Percentiles rank a stretch among this genome's conserved stretches.
phyloP scores from a whole-genome alignment of 2,329 filamentous ascomycete genomes.

The Penicillium sp. region DNA sequence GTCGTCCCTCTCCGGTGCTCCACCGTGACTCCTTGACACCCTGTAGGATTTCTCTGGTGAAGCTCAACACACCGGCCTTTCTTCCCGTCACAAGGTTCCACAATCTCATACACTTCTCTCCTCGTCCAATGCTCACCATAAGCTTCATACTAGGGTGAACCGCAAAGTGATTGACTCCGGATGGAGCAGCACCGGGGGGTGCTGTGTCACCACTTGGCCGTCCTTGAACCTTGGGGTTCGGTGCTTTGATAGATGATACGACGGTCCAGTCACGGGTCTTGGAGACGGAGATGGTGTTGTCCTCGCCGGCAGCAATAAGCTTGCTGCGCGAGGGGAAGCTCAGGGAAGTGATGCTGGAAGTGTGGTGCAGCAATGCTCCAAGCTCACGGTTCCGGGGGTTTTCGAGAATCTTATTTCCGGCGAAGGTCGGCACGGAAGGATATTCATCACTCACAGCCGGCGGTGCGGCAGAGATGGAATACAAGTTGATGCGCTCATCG shows the following conservation, averaged over 20 bases:
- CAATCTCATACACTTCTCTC: constrained; percentile 86
- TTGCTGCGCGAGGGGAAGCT: constrained; percentile 84
- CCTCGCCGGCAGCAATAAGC: constrained; percentile 82
- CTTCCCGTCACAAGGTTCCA: constrained; percentile 98
- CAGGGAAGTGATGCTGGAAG: constrained; percentile 76
- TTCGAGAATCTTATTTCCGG: constrained; percentile 74
- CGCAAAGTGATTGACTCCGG: constrained; percentile 92
- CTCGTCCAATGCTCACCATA: constrained; percentile 89
- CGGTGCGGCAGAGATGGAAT: constrained; percentile 76
- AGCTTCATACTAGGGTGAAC: constrained; percentile 96
- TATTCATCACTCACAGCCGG: constrained; percentile 59
- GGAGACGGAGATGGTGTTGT: constrained; percentile 87
- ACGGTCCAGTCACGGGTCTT: constrained; percentile 87
- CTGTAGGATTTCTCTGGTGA: constrained; percentile 70
- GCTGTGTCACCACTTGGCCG: constrained; percentile 90
- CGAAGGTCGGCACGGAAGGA: constrained; percentile 65
- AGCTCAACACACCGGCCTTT: constrained; percentile 90
- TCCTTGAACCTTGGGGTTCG: constrained; percentile 76
- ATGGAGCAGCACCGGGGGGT: constrained; percentile 73
- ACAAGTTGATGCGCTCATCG: constrained; percentile 93
- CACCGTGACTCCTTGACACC: constrained; percentile 76
- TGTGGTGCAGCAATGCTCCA: constrained; percentile 83
- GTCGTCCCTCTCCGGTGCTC: constrained; percentile 77
- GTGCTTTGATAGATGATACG: constrained; percentile 84
- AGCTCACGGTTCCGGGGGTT: constrained; percentile 86